Conservation (phyloP, 1,284 basidiomycete genomes). For the Thelephora terrestris region DNA sequence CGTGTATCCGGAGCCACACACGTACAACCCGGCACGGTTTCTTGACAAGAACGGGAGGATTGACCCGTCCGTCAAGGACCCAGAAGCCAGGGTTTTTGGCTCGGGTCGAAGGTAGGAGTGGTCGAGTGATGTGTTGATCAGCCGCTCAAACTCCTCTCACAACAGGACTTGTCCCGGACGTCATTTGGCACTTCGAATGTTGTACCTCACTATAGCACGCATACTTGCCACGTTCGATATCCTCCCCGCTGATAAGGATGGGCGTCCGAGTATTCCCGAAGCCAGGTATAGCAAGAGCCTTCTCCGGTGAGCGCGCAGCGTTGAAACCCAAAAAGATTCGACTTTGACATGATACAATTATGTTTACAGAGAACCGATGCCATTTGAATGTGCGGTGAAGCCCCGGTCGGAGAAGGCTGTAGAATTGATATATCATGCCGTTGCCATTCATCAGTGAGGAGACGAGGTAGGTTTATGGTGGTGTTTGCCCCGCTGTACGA, state of each 20-base stretch:
- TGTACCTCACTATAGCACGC: constrained; percentile 30
- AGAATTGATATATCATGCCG: constrained; percentile 10
- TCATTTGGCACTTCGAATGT: constrained; percentile 25
- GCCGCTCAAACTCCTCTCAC: constrained; percentile 18
- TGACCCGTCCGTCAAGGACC: not conserved
- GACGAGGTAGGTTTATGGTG: too few species aligned
- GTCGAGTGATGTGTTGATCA: constrained; percentile 19
- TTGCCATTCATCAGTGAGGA: not conserved
- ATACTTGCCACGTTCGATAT: constrained; percentile 29
- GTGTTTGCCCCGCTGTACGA: too few species aligned
- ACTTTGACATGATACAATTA: not conserved
- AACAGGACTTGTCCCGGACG: constrained; percentile 32
- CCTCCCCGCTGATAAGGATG: constrained; percentile 25
- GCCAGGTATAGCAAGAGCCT: constrained; percentile 23
- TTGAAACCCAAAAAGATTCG: not conserved
- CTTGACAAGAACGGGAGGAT: not conserved
- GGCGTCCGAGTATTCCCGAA: constrained; percentile 26
- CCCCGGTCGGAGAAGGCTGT: constrained; percentile 14
- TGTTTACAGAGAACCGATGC: constrained; percentile 15
- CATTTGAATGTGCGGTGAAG: constrained; percentile 19
- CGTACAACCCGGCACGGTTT: constrained; percentile 7
- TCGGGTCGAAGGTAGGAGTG: constrained; percentile 16
- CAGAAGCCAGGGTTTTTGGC: constrained; percentile 8
- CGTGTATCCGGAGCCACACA: constrained; percentile 6
- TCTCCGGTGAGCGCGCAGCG: constrained; percentile 26